phyloP scores from a whole-genome alignment of 352 stramenopile genomes.

The Globisporangium uncinulatum region DNA sequence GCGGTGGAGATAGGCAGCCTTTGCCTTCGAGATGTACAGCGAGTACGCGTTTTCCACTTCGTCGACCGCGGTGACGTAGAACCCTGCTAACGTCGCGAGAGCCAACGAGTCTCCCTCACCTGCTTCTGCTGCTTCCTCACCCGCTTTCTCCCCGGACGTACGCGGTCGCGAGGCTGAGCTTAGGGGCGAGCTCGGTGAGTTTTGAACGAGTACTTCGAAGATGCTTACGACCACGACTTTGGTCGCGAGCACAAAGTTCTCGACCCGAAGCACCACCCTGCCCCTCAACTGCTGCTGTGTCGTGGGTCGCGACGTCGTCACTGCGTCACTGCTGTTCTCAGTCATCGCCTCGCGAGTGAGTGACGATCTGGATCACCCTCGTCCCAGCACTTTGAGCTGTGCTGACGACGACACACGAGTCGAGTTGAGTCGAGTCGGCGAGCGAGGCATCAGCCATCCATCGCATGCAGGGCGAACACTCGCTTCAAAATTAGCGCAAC shows the following conservation, averaged over 20 bases:
- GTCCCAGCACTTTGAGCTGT: no score
- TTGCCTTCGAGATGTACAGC: slow-evolving; percentile 39
- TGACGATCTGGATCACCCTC: slow-evolving; percentile 2
- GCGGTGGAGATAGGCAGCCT: slow-evolving; percentile 38
- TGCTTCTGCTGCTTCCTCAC: neutral
- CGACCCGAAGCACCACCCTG: slow-evolving; percentile 27
- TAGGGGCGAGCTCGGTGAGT: slow-evolving; percentile 5
- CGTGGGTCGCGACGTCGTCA: neutral
- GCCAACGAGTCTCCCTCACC: neutral
- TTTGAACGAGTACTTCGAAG: slow-evolving; percentile 22
- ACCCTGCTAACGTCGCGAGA: slow-evolving; percentile 17
- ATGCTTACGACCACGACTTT: slow-evolving; percentile 31
- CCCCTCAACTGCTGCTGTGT: slow-evolving; percentile 11
- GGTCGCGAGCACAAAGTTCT: slow-evolving; percentile 25
- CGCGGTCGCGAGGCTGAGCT: neutral
- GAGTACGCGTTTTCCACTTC: slow-evolving; percentile 66
- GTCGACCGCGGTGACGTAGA: slow-evolving; percentile 49
- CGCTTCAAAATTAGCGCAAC: no score
- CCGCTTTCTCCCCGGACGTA: neutral
- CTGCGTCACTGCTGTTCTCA: neutral
- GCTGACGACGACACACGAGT: neutral
- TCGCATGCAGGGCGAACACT: neutral
- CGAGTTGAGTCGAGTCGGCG: neutral
- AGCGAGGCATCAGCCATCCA: neutral
- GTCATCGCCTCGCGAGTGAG: neutral